A percentile compares a stretch with the other conserved stretches of the same genome.
phyloP scores from a whole-genome alignment of 2,329 filamentous ascomycete genomes.

The Onygena corvina region DNA sequence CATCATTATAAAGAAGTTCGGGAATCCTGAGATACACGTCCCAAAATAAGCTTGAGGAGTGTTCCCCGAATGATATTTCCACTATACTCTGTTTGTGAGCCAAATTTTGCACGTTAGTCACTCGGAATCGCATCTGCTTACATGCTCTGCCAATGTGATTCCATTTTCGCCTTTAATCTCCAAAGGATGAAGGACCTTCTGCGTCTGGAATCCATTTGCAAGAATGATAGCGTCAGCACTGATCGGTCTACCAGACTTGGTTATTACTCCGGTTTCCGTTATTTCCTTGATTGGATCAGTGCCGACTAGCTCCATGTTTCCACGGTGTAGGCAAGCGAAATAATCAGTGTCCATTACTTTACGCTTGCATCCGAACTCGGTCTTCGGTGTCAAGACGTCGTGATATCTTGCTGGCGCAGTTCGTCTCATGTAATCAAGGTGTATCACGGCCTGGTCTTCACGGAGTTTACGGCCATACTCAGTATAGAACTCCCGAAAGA shows the following conservation, averaged over 20 bases:
- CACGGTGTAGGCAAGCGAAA: constrained; percentile 32
- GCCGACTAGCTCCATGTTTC: constrained; percentile 33
- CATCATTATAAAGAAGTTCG: constrained; percentile 39
- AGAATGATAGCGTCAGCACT: constrained; percentile 39
- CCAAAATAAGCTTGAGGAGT: constrained; percentile 38
- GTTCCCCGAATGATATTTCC: constrained; percentile 27
- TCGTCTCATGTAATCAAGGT: constrained; percentile 34
- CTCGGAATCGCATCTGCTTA: constrained; percentile 15
- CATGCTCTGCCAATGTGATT: constrained; percentile 20
- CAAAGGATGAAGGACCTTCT: constrained; percentile 38
- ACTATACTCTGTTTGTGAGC: constrained; percentile 27
- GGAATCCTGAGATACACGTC: constrained; percentile 38
- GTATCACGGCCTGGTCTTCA: constrained; percentile 27
- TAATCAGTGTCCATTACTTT: constrained; percentile 40
- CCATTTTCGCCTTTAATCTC: constrained; percentile 36
- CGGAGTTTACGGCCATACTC: constrained; percentile 29
- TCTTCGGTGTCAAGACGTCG: constrained; percentile 33
- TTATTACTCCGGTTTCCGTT: constrained; percentile 29
- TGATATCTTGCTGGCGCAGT: constrained; percentile 36
- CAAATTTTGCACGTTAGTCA: constrained; percentile 17
- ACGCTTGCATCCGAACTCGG: constrained; percentile 39
- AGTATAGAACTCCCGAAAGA: constrained; percentile 34
- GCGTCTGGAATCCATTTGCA: constrained; percentile 41
- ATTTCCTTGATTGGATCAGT: constrained; percentile 33
- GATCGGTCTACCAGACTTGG: constrained; percentile 28